Conservation (phyloP, 2,329 filamentous ascomycete species). For the Arthrobotrys sinensis region DNA sequence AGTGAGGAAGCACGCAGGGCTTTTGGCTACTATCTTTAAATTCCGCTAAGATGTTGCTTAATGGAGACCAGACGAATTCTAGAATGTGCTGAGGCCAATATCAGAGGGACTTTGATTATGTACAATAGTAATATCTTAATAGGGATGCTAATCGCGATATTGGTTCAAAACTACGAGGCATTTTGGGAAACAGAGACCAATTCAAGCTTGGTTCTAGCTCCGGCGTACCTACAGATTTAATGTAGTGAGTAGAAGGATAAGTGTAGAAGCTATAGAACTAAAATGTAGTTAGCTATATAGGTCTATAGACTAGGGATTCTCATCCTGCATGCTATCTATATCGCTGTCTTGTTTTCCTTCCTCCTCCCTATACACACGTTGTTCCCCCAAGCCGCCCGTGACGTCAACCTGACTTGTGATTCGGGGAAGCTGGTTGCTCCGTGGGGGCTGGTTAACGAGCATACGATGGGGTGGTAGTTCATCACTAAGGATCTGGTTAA, state of each 20-base stretch:
- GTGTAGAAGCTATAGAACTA: too few species aligned
- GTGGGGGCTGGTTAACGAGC: not conserved
- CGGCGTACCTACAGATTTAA: not conserved
- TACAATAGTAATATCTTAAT: too few species aligned
- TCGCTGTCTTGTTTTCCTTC: conserved; percentile 19
- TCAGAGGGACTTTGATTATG: too few species aligned
- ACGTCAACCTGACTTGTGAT: not conserved
- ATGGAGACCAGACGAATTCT: not conserved
- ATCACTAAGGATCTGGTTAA: not conserved
- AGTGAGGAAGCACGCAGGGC: conserved; percentile 53
- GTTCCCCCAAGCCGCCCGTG: conserved; percentile 10
- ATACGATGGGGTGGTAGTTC: not conserved
- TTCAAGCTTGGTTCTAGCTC: too few species aligned
- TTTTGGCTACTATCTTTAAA: conserved; percentile 50
- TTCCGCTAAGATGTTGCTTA: not conserved
- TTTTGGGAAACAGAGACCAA: too few species aligned
- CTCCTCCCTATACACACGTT: not conserved
- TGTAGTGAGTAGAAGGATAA: too few species aligned
- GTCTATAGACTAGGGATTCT: not conserved
- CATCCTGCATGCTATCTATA: not conserved
- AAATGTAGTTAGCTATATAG: too few species aligned
- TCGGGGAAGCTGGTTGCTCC: not conserved
- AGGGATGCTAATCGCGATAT: too few species aligned
- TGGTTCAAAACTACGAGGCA: too few species aligned
- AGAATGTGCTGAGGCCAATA: not conserved